Base-by-base conservation (phyloP, 805 yeast genomes). In the Schizosaccharomyces octosporus region DNA sequence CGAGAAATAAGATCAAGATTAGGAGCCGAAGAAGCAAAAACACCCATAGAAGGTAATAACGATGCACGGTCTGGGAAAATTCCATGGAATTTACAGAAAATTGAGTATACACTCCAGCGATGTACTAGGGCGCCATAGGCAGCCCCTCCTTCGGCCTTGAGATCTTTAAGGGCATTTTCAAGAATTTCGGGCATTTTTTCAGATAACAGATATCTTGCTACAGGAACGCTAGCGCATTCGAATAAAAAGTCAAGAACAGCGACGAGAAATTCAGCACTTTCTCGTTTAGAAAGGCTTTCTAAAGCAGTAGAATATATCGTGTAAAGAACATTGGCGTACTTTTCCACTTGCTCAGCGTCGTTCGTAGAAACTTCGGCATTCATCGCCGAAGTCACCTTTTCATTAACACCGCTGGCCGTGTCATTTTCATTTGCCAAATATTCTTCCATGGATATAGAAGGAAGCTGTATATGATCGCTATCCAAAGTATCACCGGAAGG, bases 401-500 rank as follows among this genome's bases (percentile, higher is more conserved):
- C 41, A 13, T 36, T 36, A 36, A 36, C 41, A 36, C 41, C 41
- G 11, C 24, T 45, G 27, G 27, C 51, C 1, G n/a, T 9, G 13
- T n/a, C 13, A 45, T 4, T 19, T 19, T 17, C 11, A 45, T n/a
- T 7, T 3, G n/a, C 51, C 11, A 45, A 29, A 13, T 24, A 51
- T 51, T 51, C 57, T 51, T 51, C 57, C 57, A 51, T 29, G 27
- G 31, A 19, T 5, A 39, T 48, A 21, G 68, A 70, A 41, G 62
- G 51, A 3, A 51, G 19, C 24, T 45, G 19, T 3, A 48, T 39
- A n/a, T 21, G 43, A 41, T 72, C 72, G 5, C 65, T 68, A 4
- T 67, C 72, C 13, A 72, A 70, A 1, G 73, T 75, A 6, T 73
- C 71, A 24, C 67, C 72, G 36, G 67, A 68, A 19, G 62, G 64